A percentile compares a stretch with the other conserved stretches of the same genome.
phyloP scores from a whole-genome alignment of 1,284 basidiomycete species.

The Salmacisia buchloeana region DNA sequence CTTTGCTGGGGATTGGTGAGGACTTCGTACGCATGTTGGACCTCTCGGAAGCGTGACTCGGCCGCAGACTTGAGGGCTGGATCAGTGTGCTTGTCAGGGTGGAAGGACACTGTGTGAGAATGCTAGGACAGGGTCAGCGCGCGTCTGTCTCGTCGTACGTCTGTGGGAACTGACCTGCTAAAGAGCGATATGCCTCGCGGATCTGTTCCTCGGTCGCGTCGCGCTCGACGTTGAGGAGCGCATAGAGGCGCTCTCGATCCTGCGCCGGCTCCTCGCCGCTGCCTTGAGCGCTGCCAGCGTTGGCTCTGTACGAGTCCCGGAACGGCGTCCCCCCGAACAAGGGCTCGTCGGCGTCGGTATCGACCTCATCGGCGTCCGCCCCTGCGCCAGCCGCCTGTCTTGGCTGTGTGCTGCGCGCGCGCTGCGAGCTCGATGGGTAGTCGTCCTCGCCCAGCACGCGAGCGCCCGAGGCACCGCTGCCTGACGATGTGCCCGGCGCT shows the following conservation, averaged over 20 bases:
- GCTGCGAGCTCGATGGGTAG: background rate
- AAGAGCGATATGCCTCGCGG: slow-evolving; percentile 64
- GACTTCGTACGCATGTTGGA: slow-evolving; percentile 69
- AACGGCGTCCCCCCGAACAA: slow-evolving; percentile 45
- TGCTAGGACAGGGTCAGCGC: background rate
- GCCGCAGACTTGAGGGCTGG: slow-evolving; percentile 61
- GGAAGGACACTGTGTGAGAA: slow-evolving; percentile 60
- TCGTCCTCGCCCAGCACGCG: too few species aligned
- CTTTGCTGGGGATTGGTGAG: slow-evolving; percentile 69
- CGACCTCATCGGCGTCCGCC: slow-evolving; percentile 9
- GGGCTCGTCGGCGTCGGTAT: slow-evolving; percentile 33
- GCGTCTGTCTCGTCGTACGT: too few species aligned
- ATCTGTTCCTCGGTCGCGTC: slow-evolving; percentile 65
- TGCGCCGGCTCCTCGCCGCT: slow-evolving; percentile 7
- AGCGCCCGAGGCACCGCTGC: too few species aligned
- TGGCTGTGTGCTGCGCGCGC: background rate
- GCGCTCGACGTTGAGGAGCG: slow-evolving; percentile 63
- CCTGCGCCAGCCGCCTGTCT: background rate
- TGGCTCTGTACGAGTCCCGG: slow-evolving; percentile 11
- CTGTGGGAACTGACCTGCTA: slow-evolving; percentile 55
- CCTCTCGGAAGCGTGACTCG: slow-evolving; percentile 63
- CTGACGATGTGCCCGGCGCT: background rate
- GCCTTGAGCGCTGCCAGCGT: background rate
- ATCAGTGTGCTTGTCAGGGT: slow-evolving; percentile 75
- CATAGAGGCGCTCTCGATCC: slow-evolving; percentile 19